phyloP scores from a whole-genome alignment of 257 asterid species.

The Solanum chilense region DNA sequence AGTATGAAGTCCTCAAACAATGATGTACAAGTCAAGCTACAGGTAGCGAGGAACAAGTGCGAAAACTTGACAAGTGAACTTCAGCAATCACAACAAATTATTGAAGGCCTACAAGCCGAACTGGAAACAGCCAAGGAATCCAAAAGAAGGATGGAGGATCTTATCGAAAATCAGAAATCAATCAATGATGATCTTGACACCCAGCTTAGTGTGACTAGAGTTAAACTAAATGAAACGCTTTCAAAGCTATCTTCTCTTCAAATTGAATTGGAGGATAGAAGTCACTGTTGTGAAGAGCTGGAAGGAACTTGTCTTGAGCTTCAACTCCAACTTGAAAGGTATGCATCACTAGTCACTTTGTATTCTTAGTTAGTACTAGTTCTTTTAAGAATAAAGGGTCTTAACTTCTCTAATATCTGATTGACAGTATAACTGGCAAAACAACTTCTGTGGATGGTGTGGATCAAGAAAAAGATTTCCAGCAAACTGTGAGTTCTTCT shows the following conservation, averaged over 20 bases:
- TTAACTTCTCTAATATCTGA: neutral
- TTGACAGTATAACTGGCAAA: constrained; percentile 26
- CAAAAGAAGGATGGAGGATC: constrained; percentile 39
- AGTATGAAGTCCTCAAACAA: constrained; percentile 11
- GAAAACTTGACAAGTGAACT: constrained; percentile 19
- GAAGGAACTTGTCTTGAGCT: constrained; percentile 80
- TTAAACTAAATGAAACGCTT: constrained; percentile 29
- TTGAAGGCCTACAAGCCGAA: constrained; percentile 19
- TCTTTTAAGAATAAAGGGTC: neutral
- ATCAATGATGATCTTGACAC: constrained; percentile 65
- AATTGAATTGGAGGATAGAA: constrained; percentile 59
- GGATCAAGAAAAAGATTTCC: constrained; percentile 37
- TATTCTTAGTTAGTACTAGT: neutral
- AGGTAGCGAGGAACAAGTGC: constrained; percentile 6
- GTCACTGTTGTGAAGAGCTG: constrained; percentile 52
- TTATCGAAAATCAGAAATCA: constrained; percentile 50
- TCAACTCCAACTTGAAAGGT: constrained; percentile 90
- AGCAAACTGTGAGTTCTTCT: constrained; percentile 45
- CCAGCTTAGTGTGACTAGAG: constrained; percentile 41
- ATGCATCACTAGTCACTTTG: neutral
- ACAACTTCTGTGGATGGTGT: constrained; percentile 12
- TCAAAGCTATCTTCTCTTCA: constrained; percentile 57
- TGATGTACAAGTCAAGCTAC: constrained; percentile 15
- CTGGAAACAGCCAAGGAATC: constrained; percentile 36
- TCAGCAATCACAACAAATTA: constrained; percentile 17